phyloP scores from a whole-genome alignment of 2,329 filamentous ascomycete species.

The Phoma sp. region DNA sequence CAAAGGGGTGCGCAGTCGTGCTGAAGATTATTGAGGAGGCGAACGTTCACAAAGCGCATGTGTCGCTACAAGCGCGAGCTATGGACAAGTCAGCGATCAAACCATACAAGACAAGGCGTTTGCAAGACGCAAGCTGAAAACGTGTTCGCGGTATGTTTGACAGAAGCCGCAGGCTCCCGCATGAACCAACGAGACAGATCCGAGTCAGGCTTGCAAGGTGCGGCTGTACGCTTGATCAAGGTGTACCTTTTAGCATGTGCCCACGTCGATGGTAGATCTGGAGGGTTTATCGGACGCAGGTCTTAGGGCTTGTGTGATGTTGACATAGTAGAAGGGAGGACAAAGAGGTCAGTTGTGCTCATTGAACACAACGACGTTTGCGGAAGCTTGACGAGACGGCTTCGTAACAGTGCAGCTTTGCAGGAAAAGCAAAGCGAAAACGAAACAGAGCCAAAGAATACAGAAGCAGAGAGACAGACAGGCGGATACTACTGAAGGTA shows the following conservation, averaged over 20 bases:
- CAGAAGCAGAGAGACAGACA: conserved; percentile 43
- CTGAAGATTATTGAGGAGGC: conserved; percentile 36
- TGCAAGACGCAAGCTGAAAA: conserved; percentile 48
- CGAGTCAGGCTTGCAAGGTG: conserved; percentile 44
- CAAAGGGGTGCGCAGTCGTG: conserved; percentile 28
- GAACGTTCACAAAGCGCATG: conserved; percentile 27
- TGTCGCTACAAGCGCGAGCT: conserved; percentile 44
- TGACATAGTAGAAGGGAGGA: conserved; percentile 41
- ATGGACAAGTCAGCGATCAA: conserved; percentile 46
- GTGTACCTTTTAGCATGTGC: conserved; percentile 45
- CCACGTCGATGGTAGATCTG: conserved; percentile 28
- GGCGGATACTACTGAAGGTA: conserved; percentile 38
- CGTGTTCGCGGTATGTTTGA: conserved; percentile 48
- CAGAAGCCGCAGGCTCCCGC: conserved; percentile 35
- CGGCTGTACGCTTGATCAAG: conserved; percentile 33
- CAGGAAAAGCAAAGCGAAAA: conserved; percentile 43
- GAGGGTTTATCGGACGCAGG: conserved; percentile 27
- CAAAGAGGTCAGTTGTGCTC: conserved; percentile 39
- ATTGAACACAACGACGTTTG: conserved; percentile 42
- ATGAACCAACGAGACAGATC: conserved; percentile 39
- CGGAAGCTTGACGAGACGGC: conserved; percentile 42
- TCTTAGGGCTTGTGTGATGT: conserved; percentile 36
- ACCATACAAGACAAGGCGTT: conserved; percentile 49
- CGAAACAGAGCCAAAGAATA: conserved; percentile 30
- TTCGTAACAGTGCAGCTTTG: conserved; percentile 41